These are phyloP conservation scores for Alternaria sp. DNA, from an alignment of 2,329 filamentous ascomycete genomes.

Conservation along the genomic window DNA sequence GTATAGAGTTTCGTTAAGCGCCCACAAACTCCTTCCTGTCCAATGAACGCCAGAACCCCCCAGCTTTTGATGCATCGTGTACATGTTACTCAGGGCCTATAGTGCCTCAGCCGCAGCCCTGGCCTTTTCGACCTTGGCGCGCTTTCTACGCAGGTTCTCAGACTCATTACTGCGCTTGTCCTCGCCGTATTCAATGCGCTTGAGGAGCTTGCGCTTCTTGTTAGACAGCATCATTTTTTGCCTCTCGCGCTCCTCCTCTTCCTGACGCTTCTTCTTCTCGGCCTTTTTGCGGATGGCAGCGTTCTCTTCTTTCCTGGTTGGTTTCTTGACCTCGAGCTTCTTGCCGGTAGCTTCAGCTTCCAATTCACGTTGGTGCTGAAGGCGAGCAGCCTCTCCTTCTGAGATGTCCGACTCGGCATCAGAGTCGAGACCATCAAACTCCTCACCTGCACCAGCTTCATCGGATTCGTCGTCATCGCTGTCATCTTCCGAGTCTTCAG, in stretches of 20 bases:
- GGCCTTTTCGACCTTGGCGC: slow-evolving; percentile 81
- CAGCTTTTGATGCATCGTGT: slow-evolving; percentile 23
- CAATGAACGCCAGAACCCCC: slow-evolving; percentile 24
- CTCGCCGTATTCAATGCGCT: slow-evolving; percentile 97
- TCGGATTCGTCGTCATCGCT: slow-evolving; percentile 57
- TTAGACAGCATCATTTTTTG: slow-evolving; percentile 98
- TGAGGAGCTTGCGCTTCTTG: slow-evolving; percentile 95
- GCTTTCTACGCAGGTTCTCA: slow-evolving; percentile 85
- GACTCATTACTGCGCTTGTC: slow-evolving; percentile 92
- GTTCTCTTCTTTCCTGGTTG: slow-evolving; percentile 65
- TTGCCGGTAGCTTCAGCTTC: slow-evolving; percentile 87
- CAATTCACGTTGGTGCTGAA: slow-evolving; percentile 85
- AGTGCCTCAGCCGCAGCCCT: slow-evolving; percentile 46
- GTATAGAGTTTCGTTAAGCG: slow-evolving; percentile 17
- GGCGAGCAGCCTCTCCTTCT: slow-evolving; percentile 67
- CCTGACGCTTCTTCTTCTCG: slow-evolving; percentile 66
- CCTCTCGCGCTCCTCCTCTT: slow-evolving; percentile 87
- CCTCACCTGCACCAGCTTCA: slow-evolving; percentile 40
- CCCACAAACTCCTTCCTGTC: slow-evolving; percentile 20
- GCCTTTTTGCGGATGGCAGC: slow-evolving; percentile 73
- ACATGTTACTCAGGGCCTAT: slow-evolving; percentile 14
- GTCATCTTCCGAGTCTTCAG: slow-evolving; percentile 56
- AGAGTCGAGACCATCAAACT: slow-evolving; percentile 60
- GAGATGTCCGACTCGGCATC: slow-evolving; percentile 57
- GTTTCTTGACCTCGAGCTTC: slow-evolving; percentile 52